Conservation (phyloP, 768 basidiomycete species). For the Royoungia palumana region DNA sequence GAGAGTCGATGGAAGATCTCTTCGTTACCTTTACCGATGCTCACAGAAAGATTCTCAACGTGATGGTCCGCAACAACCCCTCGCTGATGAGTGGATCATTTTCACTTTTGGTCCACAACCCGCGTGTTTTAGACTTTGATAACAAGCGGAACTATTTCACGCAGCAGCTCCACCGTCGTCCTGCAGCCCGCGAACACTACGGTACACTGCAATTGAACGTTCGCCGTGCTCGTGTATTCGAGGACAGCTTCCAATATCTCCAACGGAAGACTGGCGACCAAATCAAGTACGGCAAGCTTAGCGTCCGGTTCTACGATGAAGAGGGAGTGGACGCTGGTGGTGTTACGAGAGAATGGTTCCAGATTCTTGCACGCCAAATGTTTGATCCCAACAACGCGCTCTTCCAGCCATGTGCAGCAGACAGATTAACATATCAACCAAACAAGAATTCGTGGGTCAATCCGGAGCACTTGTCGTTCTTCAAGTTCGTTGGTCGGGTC, state of each 20-base stretch:
- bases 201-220: slow-evolving; percentile 85
- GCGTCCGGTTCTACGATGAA: slow-evolving; percentile 93
- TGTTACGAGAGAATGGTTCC: slow-evolving; percentile 98
- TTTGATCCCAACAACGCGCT: slow-evolving; percentile 98
- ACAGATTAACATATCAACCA: slow-evolving; percentile 93
- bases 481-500: slow-evolving; percentile 97
- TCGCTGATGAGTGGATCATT: slow-evolving; percentile 98
- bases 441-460: slow-evolving; percentile 94
- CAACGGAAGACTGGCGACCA: slow-evolving; percentile 90
- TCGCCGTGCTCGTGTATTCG: slow-evolving; percentile 88
- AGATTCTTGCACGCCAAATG: slow-evolving; percentile 96
- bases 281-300: slow-evolving; percentile 97
- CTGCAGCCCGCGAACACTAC: slow-evolving; percentile 75
- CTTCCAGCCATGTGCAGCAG: slow-evolving; percentile 97
- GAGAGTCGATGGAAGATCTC: slow-evolving; percentile 82
- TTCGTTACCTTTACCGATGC: slow-evolving; percentile 92
- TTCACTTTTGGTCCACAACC: slow-evolving; percentile 92
- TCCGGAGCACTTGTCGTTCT: slow-evolving; percentile 93
- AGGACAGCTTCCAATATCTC: slow-evolving; percentile 93
- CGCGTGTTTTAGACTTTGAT: slow-evolving; percentile 96
- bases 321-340: slow-evolving; percentile 99
- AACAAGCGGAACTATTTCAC: slow-evolving; percentile 98
- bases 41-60: slow-evolving; percentile 90
- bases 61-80: slow-evolving; percentile 98
- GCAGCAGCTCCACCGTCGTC: slow-evolving; percentile 86